Percentiles rank a stretch among this genome's conserved stretches.
Conservation (phyloP, 495 filamentous ascomycete genomes). For the Lophium mytilinum region DNA sequence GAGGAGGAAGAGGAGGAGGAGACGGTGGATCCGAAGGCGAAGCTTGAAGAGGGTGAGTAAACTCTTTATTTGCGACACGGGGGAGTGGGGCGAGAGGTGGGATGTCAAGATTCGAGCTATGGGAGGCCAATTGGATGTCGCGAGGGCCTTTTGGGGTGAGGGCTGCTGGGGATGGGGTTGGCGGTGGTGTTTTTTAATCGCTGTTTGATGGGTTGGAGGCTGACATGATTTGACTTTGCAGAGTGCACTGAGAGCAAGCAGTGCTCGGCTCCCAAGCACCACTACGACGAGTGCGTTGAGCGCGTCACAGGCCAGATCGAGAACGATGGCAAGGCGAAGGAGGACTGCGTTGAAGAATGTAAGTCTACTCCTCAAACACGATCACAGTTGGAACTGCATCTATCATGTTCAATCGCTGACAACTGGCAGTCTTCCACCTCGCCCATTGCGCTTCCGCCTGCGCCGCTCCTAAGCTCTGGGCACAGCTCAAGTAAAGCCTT, state of each 20-base stretch:
- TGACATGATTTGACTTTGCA: constrained; percentile 33
- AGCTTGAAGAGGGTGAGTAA: constrained; percentile 80
- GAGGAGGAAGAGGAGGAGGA: constrained; percentile 91
- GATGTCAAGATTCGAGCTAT: not conserved
- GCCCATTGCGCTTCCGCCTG: constrained; percentile 85
- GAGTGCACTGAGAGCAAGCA: constrained; percentile 79
- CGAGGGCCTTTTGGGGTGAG: not conserved
- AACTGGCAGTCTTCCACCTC: constrained; percentile 82
- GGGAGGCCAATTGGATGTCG: not conserved
- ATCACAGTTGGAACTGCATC: not conserved
- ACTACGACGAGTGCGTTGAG: constrained; percentile 95
- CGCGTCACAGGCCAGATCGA: constrained; percentile 73
- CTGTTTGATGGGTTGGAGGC: not conserved
- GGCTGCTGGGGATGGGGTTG: not conserved
- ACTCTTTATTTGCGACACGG: constrained; percentile 5
- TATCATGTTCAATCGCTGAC: not conserved
- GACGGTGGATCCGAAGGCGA: constrained; percentile 76
- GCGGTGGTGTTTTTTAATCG: not conserved
- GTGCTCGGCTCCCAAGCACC: constrained; percentile 86
- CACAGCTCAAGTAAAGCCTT: constrained; percentile 65
- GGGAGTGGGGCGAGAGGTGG: not conserved
- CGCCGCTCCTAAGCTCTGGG: constrained; percentile 92
- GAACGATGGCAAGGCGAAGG: constrained; percentile 56
- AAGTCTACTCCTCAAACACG: constrained; percentile 34
- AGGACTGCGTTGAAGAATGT: constrained; percentile 99